Evolutionary conservation across 768 basidiomycete genomes (phyloP), one percentile per base, ranked within the genome.

Genomic region (Lentinula lateritia): DNA sequence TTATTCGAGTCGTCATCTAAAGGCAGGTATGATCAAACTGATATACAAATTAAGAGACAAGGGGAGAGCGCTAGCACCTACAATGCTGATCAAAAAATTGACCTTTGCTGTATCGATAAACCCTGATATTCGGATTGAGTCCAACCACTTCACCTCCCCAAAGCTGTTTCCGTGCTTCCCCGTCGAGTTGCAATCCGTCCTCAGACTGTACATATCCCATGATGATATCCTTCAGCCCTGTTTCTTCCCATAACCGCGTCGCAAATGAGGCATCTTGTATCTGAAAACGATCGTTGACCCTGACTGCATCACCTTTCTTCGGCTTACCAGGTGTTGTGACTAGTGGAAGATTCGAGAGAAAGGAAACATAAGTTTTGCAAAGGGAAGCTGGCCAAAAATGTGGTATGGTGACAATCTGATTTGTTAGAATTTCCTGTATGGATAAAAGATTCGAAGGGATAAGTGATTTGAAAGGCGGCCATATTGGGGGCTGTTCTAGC

Each of bases 51-150:
- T 2, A 34, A 5, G 6, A n/a, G 38, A 7, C 1, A 43, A 32
- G 6, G 8, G 1, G n/a, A 45, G 15, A 28, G 7, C 28, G 28
- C 28, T 28, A 4, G 28, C 28, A 41, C 55, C 5, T 34, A 56
- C 55, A 56, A 43, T 56, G 55, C 20, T 41, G 55, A 41, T 56
- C 55, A n/a, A 56, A 56, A 23, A 56, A 56, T 43, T 56, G 55
- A 9, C 55, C 55, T 43, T 56, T 56, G 55, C 39, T 42, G 18
- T 56, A 56, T 15, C 55, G 55, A 56, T 56, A 56, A 12, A 56
- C 43, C 41, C 55, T 56, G 20, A 56, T 56, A 34, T 56, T 56
- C 23, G 55, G 41, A 45, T 56, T 56, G 5, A 56, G 38, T 20
- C 55, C 55, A 43, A 56, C 55, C 1, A 56, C 38, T 41, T 56